Percentiles rank a stretch among this genome's conserved stretches.
Conservation (phyloP, 208 protist species). For the Acanthamoeba polyphaga region DNA sequence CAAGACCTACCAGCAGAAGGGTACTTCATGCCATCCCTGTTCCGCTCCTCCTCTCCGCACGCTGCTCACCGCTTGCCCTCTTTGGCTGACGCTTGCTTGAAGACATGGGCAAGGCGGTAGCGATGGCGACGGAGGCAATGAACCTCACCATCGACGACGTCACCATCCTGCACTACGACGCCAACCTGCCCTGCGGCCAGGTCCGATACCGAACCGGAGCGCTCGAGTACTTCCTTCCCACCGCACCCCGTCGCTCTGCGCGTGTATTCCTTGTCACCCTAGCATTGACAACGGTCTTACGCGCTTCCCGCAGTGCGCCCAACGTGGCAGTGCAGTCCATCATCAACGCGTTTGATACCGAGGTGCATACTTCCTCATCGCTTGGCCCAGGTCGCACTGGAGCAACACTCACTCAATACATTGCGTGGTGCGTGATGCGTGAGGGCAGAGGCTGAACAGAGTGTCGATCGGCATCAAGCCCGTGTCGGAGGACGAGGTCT, state of each 20-base stretch:
- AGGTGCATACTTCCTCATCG: not conserved
- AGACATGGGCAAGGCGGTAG: constrained; percentile 46
- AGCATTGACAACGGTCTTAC: not conserved
- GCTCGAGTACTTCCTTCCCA: not conserved
- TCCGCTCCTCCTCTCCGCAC: not conserved
- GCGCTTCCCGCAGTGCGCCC: not conserved
- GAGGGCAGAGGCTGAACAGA: constrained; percentile 39
- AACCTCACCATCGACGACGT: constrained; percentile 52
- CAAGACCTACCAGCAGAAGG: constrained; percentile 44
- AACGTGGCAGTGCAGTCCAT: constrained; percentile 64
- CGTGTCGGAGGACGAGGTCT: not conserved
- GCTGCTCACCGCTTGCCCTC: not conserved
- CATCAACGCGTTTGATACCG: constrained; percentile 2
- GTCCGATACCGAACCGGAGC: not conserved
- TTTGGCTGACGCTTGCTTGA: too few species aligned
- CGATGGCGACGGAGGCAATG: constrained; percentile 33
- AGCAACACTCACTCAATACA: not conserved
- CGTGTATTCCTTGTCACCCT: not conserved
- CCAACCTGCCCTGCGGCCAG: constrained; percentile 18
- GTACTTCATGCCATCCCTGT: not conserved
- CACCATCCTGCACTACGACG: constrained; percentile 53
- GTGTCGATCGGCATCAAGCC: constrained; percentile 45
- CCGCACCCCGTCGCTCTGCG: not conserved
- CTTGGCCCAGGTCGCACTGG: not conserved
- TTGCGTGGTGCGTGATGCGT: not conserved